Conservation (phyloP, 768 basidiomycete species). For the Psilocybe sp. region DNA sequence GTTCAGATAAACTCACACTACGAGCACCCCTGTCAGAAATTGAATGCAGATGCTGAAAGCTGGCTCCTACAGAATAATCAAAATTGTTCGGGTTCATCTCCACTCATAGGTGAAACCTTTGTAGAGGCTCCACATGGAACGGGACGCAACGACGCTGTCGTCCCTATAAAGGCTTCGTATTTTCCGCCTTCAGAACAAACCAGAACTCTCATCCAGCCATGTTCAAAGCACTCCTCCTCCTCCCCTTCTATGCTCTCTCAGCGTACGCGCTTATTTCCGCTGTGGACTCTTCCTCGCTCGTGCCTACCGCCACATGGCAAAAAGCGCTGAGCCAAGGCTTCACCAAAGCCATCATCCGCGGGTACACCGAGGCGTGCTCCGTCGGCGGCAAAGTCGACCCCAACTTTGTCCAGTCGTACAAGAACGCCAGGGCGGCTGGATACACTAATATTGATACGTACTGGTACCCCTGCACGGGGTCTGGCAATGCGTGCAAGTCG, state of each 20-base stretch:
- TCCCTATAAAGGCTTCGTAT: too few relatives aligned
- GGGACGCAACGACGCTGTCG: too few relatives aligned
- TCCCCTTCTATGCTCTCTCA: conserved; percentile 9
- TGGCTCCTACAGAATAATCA: too few relatives aligned
- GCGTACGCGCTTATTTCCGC: conserved; percentile 14
- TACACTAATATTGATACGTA: conserved; percentile 18
- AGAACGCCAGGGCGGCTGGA: conserved; percentile 15
- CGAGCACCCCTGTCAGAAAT: too few relatives aligned
- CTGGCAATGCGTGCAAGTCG: conserved; percentile 15
- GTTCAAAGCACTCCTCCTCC: conserved; percentile 7
- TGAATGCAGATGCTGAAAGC: too few relatives aligned
- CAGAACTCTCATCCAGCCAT: too few relatives aligned
- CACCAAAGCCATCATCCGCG: conserved; percentile 19
- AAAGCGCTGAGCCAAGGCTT: conserved; percentile 16
- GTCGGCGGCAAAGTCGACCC: conserved; percentile 17
- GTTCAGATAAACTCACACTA: too few relatives aligned
- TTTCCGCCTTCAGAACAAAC: too few relatives aligned
- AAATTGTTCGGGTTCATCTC: too few relatives aligned
- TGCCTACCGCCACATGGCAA: conserved; percentile 11
- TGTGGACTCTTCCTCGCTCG: conserved; percentile 16
- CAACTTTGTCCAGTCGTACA: conserved; percentile 18
- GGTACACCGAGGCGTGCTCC: conserved; percentile 15
- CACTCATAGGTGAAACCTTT: too few relatives aligned
- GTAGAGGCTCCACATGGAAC: too few relatives aligned
- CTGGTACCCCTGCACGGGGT: conserved; percentile 20